Evolutionary conservation across 2,329 filamentous ascomycete species (phyloP), one percentile per base, ranked within the genome.

Genomic region (Phaeosphaeria sp.): DNA sequence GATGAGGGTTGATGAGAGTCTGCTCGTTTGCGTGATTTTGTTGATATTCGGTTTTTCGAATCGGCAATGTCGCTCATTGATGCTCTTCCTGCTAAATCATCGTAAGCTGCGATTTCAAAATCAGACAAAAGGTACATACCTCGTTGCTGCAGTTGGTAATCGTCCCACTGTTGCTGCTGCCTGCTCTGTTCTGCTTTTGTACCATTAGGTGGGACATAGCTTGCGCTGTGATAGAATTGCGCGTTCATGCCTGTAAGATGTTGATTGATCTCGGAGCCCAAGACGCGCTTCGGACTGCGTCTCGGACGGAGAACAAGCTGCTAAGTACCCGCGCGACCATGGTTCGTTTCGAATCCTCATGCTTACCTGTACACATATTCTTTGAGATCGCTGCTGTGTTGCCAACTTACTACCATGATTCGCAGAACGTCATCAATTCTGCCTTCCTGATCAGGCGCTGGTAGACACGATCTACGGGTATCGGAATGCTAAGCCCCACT

Each of bases 1-100:
- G 54, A 55, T 23, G 23, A 43, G n/a, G 58, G 46, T 33, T 64
- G 63, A 23, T 58, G 57, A 33, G 58, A 64, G 20, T 62, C 62
- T 49, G 55, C 56, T 15, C 62, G 55, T 50, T 57, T 58, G 43
- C 62, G 64, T 11, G 52, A 55, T 50, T 13, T 6, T 13, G 50
- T 54, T 39, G 48, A 43, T 36, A 15, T 17, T n/a, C 41, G 49
- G 27, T 55, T 39, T 10, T 52, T 53, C 25, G 36, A 39, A 22
- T 56, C 46, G 44, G 51, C 25, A 6, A 58, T 50, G 27, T 63
- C 44, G 41, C 54, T 42, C 48, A 59, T 59, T 0, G 56, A 59
- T 20, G 53, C 25, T 21, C 42, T 41, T 23, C 47, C 54, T 36
- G 39, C 57, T 64, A 42, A 7, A 51, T 36, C 10, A 22, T 18